Evolutionary conservation across 257 asterid genomes (phyloP).

Genomic region (Galeopsis tetrahit): DNA sequence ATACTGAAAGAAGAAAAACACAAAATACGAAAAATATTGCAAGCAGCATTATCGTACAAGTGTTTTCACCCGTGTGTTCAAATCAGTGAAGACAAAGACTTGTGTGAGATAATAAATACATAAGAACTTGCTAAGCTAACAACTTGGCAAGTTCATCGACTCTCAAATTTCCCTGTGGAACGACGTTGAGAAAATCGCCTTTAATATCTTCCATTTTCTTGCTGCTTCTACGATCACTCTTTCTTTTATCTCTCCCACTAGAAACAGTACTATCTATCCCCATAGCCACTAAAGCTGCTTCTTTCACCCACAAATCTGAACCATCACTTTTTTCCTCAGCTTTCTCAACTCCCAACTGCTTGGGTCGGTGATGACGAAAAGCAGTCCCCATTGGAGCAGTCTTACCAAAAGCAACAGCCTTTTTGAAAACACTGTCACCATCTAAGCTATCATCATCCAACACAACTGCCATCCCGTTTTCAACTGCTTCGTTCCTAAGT

Average conservation of each 20-base stretch:
- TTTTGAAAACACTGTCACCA: constrained; percentile 63
- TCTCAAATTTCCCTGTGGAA: constrained; percentile 69
- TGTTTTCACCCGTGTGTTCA: no score
- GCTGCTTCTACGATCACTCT: constrained; percentile 34
- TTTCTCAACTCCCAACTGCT: constrained; percentile 39
- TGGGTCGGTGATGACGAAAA: constrained; percentile 46
- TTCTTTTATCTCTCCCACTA: constrained; percentile 42
- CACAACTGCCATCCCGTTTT: constrained; percentile 67
- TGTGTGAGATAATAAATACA: no score
- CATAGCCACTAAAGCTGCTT: constrained; percentile 36
- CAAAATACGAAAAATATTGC: no score
- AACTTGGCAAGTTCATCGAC: constrained; percentile 94
- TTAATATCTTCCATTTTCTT: constrained; percentile 51
- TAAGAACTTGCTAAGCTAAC: constrained; percentile 42
- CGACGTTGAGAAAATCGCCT: constrained; percentile 58
- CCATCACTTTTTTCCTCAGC: constrained; percentile 41
- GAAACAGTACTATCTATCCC: constrained; percentile 35
- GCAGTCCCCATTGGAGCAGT: constrained; percentile 75
- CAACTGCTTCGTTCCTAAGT: constrained; percentile 69
- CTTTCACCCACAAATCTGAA: constrained; percentile 34
- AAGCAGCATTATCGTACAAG: no score
- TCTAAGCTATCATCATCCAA: constrained; percentile 62
- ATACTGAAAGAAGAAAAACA: no score
- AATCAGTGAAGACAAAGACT: no score
- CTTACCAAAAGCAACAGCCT: constrained; percentile 62